Conservation (phyloP, 345 rosid genomes). For the Rhodamnia argentea region DNA sequence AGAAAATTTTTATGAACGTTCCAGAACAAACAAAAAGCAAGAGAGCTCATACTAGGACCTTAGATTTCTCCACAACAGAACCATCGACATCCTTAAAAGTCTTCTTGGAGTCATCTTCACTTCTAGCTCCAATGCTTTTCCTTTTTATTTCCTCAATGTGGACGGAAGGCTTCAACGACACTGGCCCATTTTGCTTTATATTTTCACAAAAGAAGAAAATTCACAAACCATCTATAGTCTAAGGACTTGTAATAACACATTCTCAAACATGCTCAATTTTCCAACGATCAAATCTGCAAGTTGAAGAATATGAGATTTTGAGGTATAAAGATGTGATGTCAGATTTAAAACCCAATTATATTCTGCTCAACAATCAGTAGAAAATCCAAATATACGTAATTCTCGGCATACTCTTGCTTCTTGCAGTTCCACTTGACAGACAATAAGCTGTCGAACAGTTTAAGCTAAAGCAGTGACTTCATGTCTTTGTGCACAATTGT, state of each 20-base stretch:
- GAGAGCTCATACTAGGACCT: not conserved
- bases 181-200: not conserved
- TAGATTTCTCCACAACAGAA: not conserved
- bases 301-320: not conserved
- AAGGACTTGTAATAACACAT: not conserved
- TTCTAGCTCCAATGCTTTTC: slow-evolving; percentile 18
- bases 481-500: not conserved
- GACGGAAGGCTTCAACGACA: slow-evolving; percentile 17
- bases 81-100: not conserved
- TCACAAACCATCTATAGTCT: not conserved
- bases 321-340: not conserved
- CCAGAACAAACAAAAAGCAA: not conserved
- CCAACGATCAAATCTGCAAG: not conserved
- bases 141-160: slow-evolving; percentile 25
- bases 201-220: not conserved
- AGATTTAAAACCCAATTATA: not conserved
- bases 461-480: not conserved
- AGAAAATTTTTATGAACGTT: not conserved
- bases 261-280: not conserved
- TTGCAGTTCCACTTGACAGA: not conserved
- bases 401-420: not conserved
- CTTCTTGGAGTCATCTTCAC: slow-evolving; percentile 14
- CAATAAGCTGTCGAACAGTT: not conserved
- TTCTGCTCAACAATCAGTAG: not conserved
- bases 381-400: not conserved